Evolutionary conservation across 2,329 filamentous ascomycete species (phyloP).

Genomic region (Monosporascus sp.): DNA sequence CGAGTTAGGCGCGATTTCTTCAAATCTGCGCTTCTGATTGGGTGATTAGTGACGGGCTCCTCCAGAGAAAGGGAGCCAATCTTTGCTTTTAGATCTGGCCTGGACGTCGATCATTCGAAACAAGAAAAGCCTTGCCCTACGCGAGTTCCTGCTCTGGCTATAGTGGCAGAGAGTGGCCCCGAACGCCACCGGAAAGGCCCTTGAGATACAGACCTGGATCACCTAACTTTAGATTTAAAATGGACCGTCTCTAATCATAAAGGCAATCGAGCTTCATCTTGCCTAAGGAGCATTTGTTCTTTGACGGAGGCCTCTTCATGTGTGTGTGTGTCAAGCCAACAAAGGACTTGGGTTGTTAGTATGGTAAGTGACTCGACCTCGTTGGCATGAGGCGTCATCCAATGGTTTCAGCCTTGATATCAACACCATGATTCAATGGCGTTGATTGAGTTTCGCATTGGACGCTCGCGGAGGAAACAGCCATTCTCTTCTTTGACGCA

Average conservation of each 20-base stretch:
- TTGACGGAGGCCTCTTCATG: not conserved
- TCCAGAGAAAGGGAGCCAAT: no score
- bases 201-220: not conserved
- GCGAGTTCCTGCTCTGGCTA: constrained; percentile 1
- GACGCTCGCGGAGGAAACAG: constrained; percentile 15
- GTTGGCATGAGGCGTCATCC: not conserved
- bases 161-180: not conserved
- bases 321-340: not conserved
- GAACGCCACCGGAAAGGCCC: constrained; percentile 3
- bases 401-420: not conserved
- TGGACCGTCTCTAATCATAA: not conserved
- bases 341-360: constrained; percentile 4
- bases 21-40: constrained; percentile 18
- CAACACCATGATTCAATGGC: constrained; percentile 7
- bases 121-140: constrained; percentile 1
- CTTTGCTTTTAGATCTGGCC: not conserved
- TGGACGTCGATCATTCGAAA: constrained; percentile 13
- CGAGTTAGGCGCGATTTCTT: constrained; percentile 24
- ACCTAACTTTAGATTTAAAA: no score
- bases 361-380: constrained; percentile 1
- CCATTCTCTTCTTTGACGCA: constrained; percentile 36
- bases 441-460: constrained; percentile 11
- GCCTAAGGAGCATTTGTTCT: not conserved
- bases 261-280: not conserved
- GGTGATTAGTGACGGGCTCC: not conserved